Evolutionary conservation across 345 rosid species (phyloP).

Genomic region (Aquilaria malaccensis): DNA sequence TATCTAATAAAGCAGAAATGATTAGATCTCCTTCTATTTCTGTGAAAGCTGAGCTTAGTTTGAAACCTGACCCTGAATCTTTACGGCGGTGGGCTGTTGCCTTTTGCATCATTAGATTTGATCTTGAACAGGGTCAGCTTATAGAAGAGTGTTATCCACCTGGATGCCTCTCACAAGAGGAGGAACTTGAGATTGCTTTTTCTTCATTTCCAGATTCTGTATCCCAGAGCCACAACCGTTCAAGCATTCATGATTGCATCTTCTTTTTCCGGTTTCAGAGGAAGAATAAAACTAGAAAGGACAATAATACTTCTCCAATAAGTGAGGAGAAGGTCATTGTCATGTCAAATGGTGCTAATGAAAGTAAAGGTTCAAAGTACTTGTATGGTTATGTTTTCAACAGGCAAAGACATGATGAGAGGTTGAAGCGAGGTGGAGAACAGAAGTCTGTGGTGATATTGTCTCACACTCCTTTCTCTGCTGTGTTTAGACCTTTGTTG

Average conservation of each 20-base stretch:
- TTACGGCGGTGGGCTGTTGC: constrained; percentile 76
- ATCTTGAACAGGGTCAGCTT: constrained; percentile 95
- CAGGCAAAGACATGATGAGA: constrained; percentile 94
- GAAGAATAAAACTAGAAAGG: constrained; percentile 30
- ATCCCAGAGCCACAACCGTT: constrained; percentile 79
- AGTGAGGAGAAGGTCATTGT: constrained; percentile 14
- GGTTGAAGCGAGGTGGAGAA: constrained; percentile 94
- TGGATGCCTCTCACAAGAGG: constrained; percentile 52
- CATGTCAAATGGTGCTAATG: constrained; percentile 12
- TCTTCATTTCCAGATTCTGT: constrained; percentile 96
- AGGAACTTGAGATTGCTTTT: constrained; percentile 89
- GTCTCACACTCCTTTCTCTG: constrained; percentile 71
- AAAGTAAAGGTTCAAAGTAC: constrained; percentile 23
- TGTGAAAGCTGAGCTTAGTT: constrained; percentile 53
- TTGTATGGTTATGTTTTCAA: constrained; percentile 93
- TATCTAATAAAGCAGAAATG: constrained; percentile 40
- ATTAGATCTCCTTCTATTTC: constrained; percentile 89
- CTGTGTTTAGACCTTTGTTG: constrained; percentile 82
- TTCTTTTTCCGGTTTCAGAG: constrained; percentile 88
- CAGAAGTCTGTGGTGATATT: constrained; percentile 91
- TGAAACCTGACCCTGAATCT: constrained; percentile 59
- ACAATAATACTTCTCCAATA: constrained; percentile 23
- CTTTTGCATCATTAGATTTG: constrained; percentile 85
- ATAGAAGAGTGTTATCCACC: constrained; percentile 90
- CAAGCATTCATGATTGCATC: constrained; percentile 94